These are phyloP conservation scores for Trichoderma arundinaceum DNA, from an alignment of 2,329 filamentous ascomycete genomes.

Conservation along the genomic window DNA sequence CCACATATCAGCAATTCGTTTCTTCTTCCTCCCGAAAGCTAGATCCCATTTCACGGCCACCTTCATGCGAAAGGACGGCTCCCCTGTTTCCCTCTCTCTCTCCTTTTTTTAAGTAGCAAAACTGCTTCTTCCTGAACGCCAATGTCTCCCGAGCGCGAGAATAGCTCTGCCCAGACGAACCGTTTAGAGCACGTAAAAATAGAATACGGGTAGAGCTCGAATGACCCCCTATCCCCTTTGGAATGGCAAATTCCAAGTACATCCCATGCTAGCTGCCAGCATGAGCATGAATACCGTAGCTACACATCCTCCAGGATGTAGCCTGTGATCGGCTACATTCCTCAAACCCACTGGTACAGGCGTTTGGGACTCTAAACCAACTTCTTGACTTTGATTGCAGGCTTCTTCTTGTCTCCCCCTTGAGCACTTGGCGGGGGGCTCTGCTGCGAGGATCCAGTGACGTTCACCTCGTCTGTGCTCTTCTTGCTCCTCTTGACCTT, in stretches of 20 bases:
- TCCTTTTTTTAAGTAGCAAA: conserved; percentile 13
- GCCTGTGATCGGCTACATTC: not conserved
- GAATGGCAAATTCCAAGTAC: not conserved
- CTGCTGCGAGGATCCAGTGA: conserved; percentile 31
- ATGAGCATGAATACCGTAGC: not conserved
- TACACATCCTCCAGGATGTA: not conserved
- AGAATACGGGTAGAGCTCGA: not conserved
- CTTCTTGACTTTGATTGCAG: conserved; percentile 3
- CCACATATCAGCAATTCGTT: not conserved
- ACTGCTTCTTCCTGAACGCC: conserved; percentile 23
- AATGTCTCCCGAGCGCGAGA: conserved; percentile 11
- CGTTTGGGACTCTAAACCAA: conserved; percentile 18
- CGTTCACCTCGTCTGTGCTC: conserved; percentile 39
- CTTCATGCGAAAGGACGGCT: not conserved
- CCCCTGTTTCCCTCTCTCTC: not conserved
- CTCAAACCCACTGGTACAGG: conserved; percentile 16
- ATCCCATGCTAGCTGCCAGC: not conserved
- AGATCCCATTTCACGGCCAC: not conserved
- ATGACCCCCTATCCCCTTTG: not conserved
- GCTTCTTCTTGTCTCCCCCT: conserved; percentile 28
- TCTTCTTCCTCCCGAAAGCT: not conserved
- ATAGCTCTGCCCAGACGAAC: not conserved
- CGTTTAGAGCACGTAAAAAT: not conserved
- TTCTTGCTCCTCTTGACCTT: conserved; percentile 42
- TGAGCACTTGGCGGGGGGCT: conserved; percentile 36